Evolutionary conservation across 345 rosid genomes (phyloP), one percentile per base, ranked within the genome.

Genomic region (Cardiospermum halicacabum): DNA sequence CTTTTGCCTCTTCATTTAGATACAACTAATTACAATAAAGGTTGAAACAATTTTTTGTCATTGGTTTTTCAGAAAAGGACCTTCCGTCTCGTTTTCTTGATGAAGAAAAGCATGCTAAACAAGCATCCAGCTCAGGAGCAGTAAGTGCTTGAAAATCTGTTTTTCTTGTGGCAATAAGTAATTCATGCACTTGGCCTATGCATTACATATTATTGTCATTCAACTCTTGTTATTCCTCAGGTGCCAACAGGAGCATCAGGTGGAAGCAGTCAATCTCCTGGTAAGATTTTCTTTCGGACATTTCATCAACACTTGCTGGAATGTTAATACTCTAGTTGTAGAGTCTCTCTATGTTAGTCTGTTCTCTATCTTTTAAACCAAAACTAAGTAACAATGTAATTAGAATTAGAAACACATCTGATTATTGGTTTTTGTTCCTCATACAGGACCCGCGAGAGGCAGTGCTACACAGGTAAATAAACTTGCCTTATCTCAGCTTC

Each of bases 31-130:
- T n/a, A n/a, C n/a, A n/a, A n/a, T n/a, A 3, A 36, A 25, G 37
- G 30, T 69, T 34, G 15, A 65, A 58, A 25, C 60, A 75, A 39
- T 13, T 63, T 32, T 69, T 11, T 11, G 25, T 39, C 77, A n/a
- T n/a, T n/a, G n/a, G n/a, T n/a, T 59, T 77, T 68, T 66, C 86
- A 94, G 99, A 94, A 71, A 94, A 91, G 60, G 99, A 94, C 75
- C 71, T 91, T 64, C 99, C 99, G 26, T 73, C 89, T 61, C 84
- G 80, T 53, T 85, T 82, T 75, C 78, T 89, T 56, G 97, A 91
- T 78, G 99, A 91, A 72, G 99, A 78, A 67, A 78, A 74, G 72
- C 42, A 70, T 43, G 65, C 82, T 1, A 94, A 87, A 71, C 86
- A 89, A 78, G 86, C 93, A 73, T 84, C 97, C 63, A 83, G 91